phyloP scores from a whole-genome alignment of 106 monocot genomes.

The Amphibolis antarctica region DNA sequence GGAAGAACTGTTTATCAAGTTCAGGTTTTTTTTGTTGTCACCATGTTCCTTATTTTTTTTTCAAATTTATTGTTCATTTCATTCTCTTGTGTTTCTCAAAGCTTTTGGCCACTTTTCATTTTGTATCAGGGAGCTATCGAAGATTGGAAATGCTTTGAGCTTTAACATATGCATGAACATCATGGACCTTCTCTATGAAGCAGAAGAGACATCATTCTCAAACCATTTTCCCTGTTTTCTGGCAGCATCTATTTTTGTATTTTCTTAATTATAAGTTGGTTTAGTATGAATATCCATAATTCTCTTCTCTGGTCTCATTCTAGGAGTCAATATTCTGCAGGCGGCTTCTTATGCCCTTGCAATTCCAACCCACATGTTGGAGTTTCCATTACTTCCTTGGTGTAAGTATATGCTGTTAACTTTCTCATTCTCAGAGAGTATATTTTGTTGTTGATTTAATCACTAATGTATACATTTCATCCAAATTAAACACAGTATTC shows the following conservation, averaged over 20 bases:
- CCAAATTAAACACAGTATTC: neutral
- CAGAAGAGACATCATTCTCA: slow-evolving; percentile 35
- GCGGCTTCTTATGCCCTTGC: slow-evolving; percentile 59
- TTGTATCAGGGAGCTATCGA: slow-evolving; percentile 59
- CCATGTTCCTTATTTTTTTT: neutral
- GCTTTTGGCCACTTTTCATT: neutral
- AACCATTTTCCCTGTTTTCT: slow-evolving; percentile 28
- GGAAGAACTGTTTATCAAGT: slow-evolving; percentile 71
- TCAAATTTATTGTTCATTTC: neutral
- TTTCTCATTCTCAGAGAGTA: neutral
- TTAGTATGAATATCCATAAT: neutral
- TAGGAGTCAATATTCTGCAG: slow-evolving; percentile 19
- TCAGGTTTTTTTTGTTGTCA: slow-evolving; percentile 36
- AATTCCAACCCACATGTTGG: slow-evolving; percentile 55
- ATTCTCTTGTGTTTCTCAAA: neutral
- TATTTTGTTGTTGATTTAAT: no score
- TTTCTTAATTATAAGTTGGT: neutral
- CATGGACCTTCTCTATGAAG: slow-evolving; percentile 87
- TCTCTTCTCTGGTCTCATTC: neutral
- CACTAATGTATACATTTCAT: no score
- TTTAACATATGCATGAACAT: slow-evolving; percentile 74
- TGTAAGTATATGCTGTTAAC: slow-evolving; percentile 30
- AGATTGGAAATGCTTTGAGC: slow-evolving; percentile 43
- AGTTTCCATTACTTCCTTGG: slow-evolving; percentile 91
- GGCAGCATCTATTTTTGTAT: slow-evolving; percentile 58